Evolutionary conservation across 805 yeast genomes (phyloP).

Genomic region (Schwanniomyces polymorphus): DNA sequence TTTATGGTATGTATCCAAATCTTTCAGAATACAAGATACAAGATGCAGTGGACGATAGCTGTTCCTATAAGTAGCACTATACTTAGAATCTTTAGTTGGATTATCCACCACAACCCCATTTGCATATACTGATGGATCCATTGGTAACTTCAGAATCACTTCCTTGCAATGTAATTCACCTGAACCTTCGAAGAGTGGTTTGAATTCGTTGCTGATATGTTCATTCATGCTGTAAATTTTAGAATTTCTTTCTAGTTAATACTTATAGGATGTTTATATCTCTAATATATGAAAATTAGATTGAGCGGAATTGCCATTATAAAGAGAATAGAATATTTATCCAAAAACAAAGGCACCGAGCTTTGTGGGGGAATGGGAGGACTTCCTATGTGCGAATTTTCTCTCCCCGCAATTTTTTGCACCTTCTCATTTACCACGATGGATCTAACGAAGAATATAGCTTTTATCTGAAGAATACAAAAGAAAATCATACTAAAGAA

Average conservation of each 20-base stretch:
- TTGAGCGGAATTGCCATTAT: no score
- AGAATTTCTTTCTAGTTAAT: not conserved
- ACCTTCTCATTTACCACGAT: no score
- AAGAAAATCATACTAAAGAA: no score
- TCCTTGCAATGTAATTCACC: not conserved
- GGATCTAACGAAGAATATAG: no score
- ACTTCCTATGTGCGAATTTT: no score
- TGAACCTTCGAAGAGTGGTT: constrained; percentile 1
- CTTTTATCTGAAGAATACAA: no score
- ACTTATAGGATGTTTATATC: no score
- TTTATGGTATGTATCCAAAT: constrained; percentile 19
- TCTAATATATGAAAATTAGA: no score
- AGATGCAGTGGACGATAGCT: constrained; percentile 9
- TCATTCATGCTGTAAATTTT: not conserved
- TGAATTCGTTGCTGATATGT: not conserved
- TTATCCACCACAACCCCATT: constrained; percentile 25
- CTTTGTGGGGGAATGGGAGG: no score
- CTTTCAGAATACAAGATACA: constrained; percentile 15
- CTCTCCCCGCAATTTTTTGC: no score
- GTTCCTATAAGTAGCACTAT: constrained; percentile 42
- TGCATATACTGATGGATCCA: not conserved
- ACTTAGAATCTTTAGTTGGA: not conserved
- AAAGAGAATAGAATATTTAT: no score
- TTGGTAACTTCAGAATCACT: not conserved
- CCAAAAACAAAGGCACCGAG: no score